Evolutionary conservation across 257 asterid species (phyloP).

Genomic region (Lavandula angustifolia): DNA sequence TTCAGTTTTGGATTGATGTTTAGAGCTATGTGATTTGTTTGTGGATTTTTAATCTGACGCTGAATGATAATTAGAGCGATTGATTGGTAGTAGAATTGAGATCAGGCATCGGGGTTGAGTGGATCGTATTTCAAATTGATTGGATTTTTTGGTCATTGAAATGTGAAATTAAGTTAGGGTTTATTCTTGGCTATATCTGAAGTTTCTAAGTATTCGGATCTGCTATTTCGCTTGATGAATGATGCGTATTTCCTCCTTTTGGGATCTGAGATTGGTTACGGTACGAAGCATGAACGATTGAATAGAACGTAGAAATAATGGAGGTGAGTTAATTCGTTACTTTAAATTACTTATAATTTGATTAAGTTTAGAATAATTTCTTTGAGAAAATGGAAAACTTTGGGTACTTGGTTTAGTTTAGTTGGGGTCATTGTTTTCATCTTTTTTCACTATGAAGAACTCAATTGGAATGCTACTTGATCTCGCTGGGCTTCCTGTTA

Average conservation of each 20-base stretch:
- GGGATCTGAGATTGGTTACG: conserved; percentile 29
- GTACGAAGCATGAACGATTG: conserved; percentile 10
- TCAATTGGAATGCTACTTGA: background rate
- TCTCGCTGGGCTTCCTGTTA: background rate
- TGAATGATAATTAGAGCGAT: background rate
- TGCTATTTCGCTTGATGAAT: conserved; percentile 16
- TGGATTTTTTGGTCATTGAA: conserved; percentile 19
- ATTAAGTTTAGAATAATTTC: conserved; percentile 8
- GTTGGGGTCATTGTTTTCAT: background rate
- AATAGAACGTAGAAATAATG: conserved; percentile 7
- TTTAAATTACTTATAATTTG: background rate
- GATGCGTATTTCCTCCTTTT: background rate
- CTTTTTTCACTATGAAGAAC: background rate
- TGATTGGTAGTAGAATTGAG: conserved; percentile 15
- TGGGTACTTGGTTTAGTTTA: conserved; percentile 12
- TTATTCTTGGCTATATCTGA: conserved; percentile 18
- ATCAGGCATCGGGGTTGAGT: conserved; percentile 33
- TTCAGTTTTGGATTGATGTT: conserved; percentile 12
- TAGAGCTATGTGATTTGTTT: conserved; percentile 4
- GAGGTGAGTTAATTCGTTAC: conserved; percentile 16
- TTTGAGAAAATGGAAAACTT: background rate
- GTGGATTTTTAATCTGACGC: conserved; percentile 32
- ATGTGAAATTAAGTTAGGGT: conserved; percentile 27
- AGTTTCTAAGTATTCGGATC: conserved; percentile 39
- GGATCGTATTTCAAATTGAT: conserved; percentile 34